Evolutionary conservation across 805 yeast species (phyloP), one percentile per base, ranked within the genome.

Genomic region (Candida railenensis): DNA sequence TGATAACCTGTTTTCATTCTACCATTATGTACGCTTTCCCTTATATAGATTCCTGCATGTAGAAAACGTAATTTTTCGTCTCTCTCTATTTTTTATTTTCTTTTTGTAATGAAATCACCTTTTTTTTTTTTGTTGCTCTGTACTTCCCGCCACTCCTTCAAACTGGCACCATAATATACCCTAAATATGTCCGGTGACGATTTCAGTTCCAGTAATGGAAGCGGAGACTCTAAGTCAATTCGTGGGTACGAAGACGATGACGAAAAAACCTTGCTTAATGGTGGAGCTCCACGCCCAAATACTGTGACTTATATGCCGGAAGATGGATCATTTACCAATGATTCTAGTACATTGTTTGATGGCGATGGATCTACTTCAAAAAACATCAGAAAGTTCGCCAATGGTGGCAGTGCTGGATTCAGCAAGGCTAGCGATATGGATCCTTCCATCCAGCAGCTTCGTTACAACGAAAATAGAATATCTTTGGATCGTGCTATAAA

Each of bases 401-500:
- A 28, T 21, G 28, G 18, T 8, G 28, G 18, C 12, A 41, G 21
- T 15, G 34, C 37, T 7, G 34, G 41, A 3, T 18, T 42, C 18
- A 34, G 22, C 15, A 22, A 19, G 16, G 33, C 48, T 25, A 45
- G 45, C 43, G 51, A 72, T n/a, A 56, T 74, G 49, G 69, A 74
- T 40, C 71, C 85, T 1, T 85, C 89, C 44, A 61, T 85, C 28
- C 81, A 83, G 48, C 96, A 91, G 59, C 66, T 85, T 47, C 86
- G 81, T 50, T 92, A 87, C 62, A 89, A 89, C 59, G 83, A 84
- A 54, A 83, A 84, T 67, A 77, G 86, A 46, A 69, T 81, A 0
- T 76, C 85, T 0, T 69, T 91, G 46, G 85, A 81, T 48, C 70
- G 87, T 43, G 74, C 84, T 1, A 83, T 87, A 47, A 67, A 74